Percentiles rank a stretch among this genome's conserved stretches.
phyloP scores from a whole-genome alignment of 2,329 filamentous ascomycete species.

The Fusarium staphyleae region DNA sequence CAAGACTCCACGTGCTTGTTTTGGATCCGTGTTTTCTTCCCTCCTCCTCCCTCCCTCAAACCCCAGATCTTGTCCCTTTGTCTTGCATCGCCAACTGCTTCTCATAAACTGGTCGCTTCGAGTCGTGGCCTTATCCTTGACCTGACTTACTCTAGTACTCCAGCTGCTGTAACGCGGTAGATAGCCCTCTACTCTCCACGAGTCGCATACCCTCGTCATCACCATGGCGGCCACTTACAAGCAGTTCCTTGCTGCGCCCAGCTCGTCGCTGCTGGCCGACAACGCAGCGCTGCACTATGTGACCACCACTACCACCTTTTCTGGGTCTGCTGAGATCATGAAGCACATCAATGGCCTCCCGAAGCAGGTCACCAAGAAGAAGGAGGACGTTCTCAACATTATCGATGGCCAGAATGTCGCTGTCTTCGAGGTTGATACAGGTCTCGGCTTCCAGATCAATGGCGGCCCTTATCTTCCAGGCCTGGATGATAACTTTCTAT shows the following conservation, averaged over 20 bases:
- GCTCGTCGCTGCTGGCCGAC: constrained; percentile 66
- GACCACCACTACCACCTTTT: constrained; percentile 80
- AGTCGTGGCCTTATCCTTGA: constrained; percentile 15
- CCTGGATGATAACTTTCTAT: constrained; percentile 92
- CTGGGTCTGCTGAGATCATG: constrained; percentile 76
- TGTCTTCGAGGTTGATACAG: constrained; percentile 85
- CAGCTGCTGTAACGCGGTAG: constrained; percentile 10
- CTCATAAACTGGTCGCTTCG: constrained; percentile 16
- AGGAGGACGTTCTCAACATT: constrained; percentile 75
- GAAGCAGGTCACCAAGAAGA: constrained; percentile 82
- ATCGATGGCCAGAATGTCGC: constrained; percentile 76
- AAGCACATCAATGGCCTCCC: constrained; percentile 78
- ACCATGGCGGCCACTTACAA: constrained; percentile 65
- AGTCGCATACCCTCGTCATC: constrained; percentile 27
- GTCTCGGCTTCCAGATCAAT: constrained; percentile 79
- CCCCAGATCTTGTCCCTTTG: constrained; percentile 6
- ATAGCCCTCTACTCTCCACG: constrained; percentile 13
- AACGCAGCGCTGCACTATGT: constrained; percentile 84
- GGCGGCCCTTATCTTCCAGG: constrained; percentile 88
- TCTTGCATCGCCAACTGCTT: constrained; percentile 13
- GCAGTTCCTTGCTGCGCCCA: constrained; percentile 74
- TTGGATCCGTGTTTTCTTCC: constrained; percentile 36
- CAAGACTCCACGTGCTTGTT: constrained; percentile 42
- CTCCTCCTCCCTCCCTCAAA: constrained; percentile 22
- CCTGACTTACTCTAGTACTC: constrained; percentile 3